Base-by-base conservation (phyloP, 2,329 filamentous ascomycete genomes). In the Aspergillus flavus region DNA sequence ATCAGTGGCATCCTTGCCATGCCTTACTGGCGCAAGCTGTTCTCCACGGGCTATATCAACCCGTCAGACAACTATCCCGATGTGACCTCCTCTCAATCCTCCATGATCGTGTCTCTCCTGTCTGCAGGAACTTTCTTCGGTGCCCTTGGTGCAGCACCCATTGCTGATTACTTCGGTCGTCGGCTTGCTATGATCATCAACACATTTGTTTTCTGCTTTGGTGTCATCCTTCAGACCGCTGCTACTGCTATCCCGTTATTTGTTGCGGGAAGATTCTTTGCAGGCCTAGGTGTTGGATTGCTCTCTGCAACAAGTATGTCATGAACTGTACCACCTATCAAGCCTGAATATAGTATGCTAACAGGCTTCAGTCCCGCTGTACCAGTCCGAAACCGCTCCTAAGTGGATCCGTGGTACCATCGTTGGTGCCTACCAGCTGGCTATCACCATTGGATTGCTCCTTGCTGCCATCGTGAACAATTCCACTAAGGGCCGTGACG, bases 381-480 rank as follows among this genome's bases (percentile, higher is more conserved):
- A 94, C 85, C 93, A 94, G 89, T 92, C 89, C 50, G 91, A 94
- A 80, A 91, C 93, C 71, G 75, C 77, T 36, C 89, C 89, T 55
- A 86, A 85, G 75, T 91, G 90, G 79, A 89, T 94, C 69, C 87
- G 91, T 71, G 91, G 91, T 72, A 88, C 90, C 60, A 86, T 93
- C 58, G 91, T 94, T 23, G 86, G 89, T 10, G 89, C 89, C 10
- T 94, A 93, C 80, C 91, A 94, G 75, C 91, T 93, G 81, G 91
- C 88, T 75, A 91, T 93, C 75, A 93, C 91, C 58, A 83, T 93
- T 64, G 92, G 91, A 76, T 81, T 94, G 66, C 81, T 94, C 70
- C 80, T 94, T 58, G 91, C 91, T 34, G 85, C 90, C 4, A 87
- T 87, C 68, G 87, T 95, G 72, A 87, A 89, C 79, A 93, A 94